Conservation (phyloP, 1,139 yeast genomes). For the Petasospora fabianii region DNA sequence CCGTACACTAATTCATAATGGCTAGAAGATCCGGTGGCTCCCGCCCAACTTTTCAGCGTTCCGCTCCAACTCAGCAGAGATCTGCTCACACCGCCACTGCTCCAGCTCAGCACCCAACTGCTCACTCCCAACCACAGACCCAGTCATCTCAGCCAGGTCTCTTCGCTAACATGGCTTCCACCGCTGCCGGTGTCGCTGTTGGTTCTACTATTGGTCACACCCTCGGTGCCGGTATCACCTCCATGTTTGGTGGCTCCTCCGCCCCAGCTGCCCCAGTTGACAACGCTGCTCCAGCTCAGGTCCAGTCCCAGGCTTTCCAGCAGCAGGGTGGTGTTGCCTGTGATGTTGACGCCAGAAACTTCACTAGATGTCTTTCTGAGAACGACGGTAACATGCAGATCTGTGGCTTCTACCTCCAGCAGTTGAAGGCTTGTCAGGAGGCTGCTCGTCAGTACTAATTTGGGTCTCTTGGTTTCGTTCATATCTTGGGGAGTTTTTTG, state of each 20-base stretch:
- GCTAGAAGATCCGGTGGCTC: slow-evolving; percentile 50
- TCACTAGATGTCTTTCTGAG: slow-evolving; percentile 92
- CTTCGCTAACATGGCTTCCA: slow-evolving; percentile 95
- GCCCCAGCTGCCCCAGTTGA: slow-evolving; percentile 41
- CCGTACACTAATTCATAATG: slow-evolving; percentile 33
- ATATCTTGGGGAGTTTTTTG: neutral
- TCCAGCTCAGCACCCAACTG: slow-evolving; percentile 29
- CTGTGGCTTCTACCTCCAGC: slow-evolving; percentile 95
- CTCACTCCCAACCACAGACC: slow-evolving; percentile 36
- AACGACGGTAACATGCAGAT: slow-evolving; percentile 94
- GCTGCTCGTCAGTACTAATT: slow-evolving; percentile 75
- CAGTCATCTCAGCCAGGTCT: slow-evolving; percentile 72
- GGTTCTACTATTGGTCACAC: slow-evolving; percentile 98
- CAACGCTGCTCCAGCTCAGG: slow-evolving; percentile 26
- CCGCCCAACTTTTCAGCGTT: slow-evolving; percentile 35
- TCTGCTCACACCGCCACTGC: slow-evolving; percentile 76
- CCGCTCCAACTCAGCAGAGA: slow-evolving; percentile 61
- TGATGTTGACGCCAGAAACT: slow-evolving; percentile 90
- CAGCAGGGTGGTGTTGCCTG: slow-evolving; percentile 61
- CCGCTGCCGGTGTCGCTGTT: slow-evolving; percentile 99
- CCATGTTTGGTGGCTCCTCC: slow-evolving; percentile 83
- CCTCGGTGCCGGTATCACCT: slow-evolving; percentile 87
- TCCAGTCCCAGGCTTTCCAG: slow-evolving; percentile 23
- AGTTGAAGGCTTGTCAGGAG: slow-evolving; percentile 94
- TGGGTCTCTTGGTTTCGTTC: neutral